Evolutionary conservation across 176 grass and related monocot species (phyloP).

Genomic region (Luzula sylvatica): DNA sequence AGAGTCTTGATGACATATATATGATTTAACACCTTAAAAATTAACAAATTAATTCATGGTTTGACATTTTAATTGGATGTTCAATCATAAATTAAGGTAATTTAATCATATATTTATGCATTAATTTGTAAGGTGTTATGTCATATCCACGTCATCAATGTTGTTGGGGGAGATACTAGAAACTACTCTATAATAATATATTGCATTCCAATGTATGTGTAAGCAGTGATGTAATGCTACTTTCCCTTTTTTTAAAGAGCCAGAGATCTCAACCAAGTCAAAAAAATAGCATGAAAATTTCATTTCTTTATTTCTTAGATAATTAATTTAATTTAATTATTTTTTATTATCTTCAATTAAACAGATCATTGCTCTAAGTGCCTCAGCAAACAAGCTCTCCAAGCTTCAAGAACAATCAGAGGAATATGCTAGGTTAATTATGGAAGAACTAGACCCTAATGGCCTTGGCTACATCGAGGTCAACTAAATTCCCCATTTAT

Average conservation of each 20-base stretch:
- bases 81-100: no score
- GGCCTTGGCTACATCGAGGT: conserved; percentile 89
- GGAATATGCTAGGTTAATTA: conserved; percentile 89
- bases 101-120: no score
- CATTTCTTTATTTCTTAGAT: neutral
- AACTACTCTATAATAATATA: no score
- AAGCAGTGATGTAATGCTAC: conserved; percentile 1
- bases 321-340: conserved; percentile 3
- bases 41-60: no score
- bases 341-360: neutral
- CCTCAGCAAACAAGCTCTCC: conserved; percentile 63
- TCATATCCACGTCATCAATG: no score
- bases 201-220: neutral
- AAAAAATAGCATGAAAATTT: neutral
- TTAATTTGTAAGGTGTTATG: no score
- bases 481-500: neutral
- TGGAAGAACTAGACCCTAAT: conserved; percentile 87
- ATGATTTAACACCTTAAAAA: no score
- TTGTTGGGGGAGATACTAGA: no score
- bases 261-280: neutral
- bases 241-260: neutral
- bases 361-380: conserved; percentile 79
- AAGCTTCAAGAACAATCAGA: conserved; percentile 61
- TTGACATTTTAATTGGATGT: no score
- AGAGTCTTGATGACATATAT: no score